Evolutionary conservation across 768 basidiomycete genomes (phyloP).

Genomic region (Amanita phalloides): DNA sequence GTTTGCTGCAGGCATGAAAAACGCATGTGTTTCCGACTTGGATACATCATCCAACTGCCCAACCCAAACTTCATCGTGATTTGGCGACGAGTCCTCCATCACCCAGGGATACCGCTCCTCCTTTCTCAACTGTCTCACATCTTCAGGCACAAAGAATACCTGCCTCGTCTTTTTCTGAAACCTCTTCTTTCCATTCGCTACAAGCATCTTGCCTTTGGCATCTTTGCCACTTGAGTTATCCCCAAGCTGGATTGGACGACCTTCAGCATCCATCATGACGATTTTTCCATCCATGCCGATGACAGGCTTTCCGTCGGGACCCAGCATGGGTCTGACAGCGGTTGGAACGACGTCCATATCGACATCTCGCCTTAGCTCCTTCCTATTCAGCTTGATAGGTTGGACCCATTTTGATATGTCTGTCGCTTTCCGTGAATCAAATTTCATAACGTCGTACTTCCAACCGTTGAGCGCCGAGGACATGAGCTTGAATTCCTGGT

Average conservation of each 20-base stretch:
- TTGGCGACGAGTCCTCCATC: constrained; percentile 62
- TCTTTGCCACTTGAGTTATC: constrained; percentile 18
- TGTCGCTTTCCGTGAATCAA: constrained; percentile 63
- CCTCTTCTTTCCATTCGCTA: constrained; percentile 48
- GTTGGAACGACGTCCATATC: constrained; percentile 27
- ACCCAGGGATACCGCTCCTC: constrained; percentile 93
- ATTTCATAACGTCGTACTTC: constrained; percentile 92
- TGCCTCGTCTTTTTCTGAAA: constrained; percentile 78
- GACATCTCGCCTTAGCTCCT: constrained; percentile 53
- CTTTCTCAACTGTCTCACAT: constrained; percentile 62
- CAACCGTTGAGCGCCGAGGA: constrained; percentile 75
- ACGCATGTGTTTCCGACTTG: constrained; percentile 62
- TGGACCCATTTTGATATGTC: constrained; percentile 59
- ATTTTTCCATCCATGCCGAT: constrained; percentile 65
- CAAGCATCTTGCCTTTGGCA: constrained; percentile 32
- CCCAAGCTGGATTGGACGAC: constrained; percentile 47
- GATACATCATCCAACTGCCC: constrained; percentile 72
- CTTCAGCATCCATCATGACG: constrained; percentile 77
- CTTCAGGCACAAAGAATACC: constrained; percentile 76
- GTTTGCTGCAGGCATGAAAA: constrained; percentile 77
- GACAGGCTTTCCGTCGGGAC: constrained; percentile 76
- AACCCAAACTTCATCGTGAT: constrained; percentile 63
- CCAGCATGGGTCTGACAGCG: constrained; percentile 66
- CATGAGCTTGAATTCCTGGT: constrained; percentile 68
- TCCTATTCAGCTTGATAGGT: constrained; percentile 83